Percentiles rank a stretch among this genome's conserved stretches.
Conservation (phyloP, 805 yeast species). For the Zygotorulaspora chibaensis region DNA sequence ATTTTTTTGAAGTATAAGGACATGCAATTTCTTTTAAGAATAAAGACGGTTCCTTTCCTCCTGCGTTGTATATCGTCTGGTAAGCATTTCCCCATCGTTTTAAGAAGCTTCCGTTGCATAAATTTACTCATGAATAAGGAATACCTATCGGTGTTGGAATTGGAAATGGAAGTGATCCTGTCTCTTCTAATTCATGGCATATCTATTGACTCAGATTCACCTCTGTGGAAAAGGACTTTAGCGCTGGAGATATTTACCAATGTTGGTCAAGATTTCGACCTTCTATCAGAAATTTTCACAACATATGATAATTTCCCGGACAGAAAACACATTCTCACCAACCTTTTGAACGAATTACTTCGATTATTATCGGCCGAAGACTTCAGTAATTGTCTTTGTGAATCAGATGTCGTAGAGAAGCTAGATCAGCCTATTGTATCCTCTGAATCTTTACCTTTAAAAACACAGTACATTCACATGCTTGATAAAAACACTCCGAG, state of each 20-base stretch:
- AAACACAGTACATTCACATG: slow-evolving; percentile 62
- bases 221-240: slow-evolving; percentile 69
- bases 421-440: slow-evolving; percentile 38
- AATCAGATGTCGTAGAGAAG: slow-evolving; percentile 33
- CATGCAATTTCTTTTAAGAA: slow-evolving; percentile 59
- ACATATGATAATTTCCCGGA: slow-evolving; percentile 57
- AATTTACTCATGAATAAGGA: slow-evolving; percentile 53
- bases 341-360: slow-evolving; percentile 45
- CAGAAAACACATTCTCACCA: slow-evolving; percentile 57
- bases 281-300: slow-evolving; percentile 49
- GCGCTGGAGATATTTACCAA: slow-evolving; percentile 69
- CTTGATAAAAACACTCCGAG: slow-evolving; percentile 84
- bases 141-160: slow-evolving; percentile 56
- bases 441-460: slow-evolving; percentile 41
- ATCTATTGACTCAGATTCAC: slow-evolving; percentile 50
- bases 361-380: slow-evolving; percentile 34
- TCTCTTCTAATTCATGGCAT: slow-evolving; percentile 70
- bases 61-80: slow-evolving; percentile 58
- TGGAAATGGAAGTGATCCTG: slow-evolving; percentile 78
- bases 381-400: slow-evolving; percentile 34
- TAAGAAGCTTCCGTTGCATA: slow-evolving; percentile 71
- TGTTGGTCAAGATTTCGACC: slow-evolving; percentile 51
- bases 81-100: slow-evolving; percentile 59
- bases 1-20: slow-evolving; percentile 59
- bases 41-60: slow-evolving; percentile 70